Base-by-base conservation (phyloP, 1,284 basidiomycete species). In the Nidula niveotomentosa region DNA sequence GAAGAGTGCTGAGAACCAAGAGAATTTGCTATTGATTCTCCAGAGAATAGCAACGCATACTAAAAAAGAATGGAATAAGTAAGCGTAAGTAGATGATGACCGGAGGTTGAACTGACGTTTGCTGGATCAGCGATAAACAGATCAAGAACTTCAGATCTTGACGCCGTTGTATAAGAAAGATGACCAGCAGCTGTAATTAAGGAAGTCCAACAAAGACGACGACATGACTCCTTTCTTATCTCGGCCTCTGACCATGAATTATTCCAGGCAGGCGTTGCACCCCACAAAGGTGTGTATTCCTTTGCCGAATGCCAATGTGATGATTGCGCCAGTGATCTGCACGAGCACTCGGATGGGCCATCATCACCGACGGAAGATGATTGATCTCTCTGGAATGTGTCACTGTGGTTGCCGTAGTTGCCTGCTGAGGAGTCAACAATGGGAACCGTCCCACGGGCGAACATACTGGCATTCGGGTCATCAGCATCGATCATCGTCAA, bases 121-220 rank as follows among this genome's bases (percentile, higher is more conserved):
- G 84, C 74, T 13, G 86, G 84, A 56, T 90, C 81, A 37, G 81
- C 70, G 58, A 89, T 73, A 63, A 82, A 87, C 34, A 90, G 67
- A 36, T 85, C 77, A 7, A 80, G 65, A 12, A 69, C 69, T 35
- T 64, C 62, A 17, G 68, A 63, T 36, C 70, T 71, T 49, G 70
- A 68, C 13, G 85, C 79, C n/a, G 78, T 76, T 7, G 76, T 72
- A 63, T 87, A 90, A 8, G 80, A 77, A 34, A 79, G 82, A 65
- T 88, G 81, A 2, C 83, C 85, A 8, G 86, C 85, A 8, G 81
- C 75, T 10, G 90, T 73, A 54, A 77, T 75, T 65, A 89, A 74
- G 1, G 83, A 70, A 63, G 84, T 86, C 90, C 90, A 91, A 53
- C 84, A 86, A 30, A 91, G 66, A 43, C 88, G 73, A n/a, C 90